Percentiles rank a stretch among this genome's conserved stretches.
Evolutionary conservation across 352 stramenopile species (phyloP).

Genomic region (Thraustotheca clavata): DNA sequence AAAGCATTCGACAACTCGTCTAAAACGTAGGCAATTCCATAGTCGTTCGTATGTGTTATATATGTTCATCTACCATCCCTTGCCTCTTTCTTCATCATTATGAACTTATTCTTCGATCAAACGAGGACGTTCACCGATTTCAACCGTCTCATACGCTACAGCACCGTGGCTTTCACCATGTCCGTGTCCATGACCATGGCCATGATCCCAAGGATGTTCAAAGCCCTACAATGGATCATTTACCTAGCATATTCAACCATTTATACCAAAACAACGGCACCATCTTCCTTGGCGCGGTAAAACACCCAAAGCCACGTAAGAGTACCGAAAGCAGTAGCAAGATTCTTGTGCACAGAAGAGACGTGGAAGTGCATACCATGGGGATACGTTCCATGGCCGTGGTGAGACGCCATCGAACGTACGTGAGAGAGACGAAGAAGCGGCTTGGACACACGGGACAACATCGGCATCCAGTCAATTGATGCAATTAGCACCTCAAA

Average conservation of each 20-base stretch:
- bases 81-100: not conserved
- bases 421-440: conserved; percentile 22
- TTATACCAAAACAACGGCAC: conserved; percentile 57
- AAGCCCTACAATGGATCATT: conserved; percentile 38
- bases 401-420: conserved; percentile 52
- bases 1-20: not conserved
- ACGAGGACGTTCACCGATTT: conserved; percentile 52
- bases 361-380: conserved; percentile 87
- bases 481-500: no score
- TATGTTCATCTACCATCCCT: conserved; percentile 1
- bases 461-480: conserved; percentile 21
- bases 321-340: conserved; percentile 76
- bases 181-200: conserved; percentile 33
- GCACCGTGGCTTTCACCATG: conserved; percentile 42
- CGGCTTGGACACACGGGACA: conserved; percentile 18
- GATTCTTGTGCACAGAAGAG: conserved; percentile 80
- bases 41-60: conserved; percentile 9
- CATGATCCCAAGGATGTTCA: conserved; percentile 81
- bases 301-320: conserved; percentile 90
- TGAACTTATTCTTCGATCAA: conserved; percentile 34
- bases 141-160: conserved; percentile 54
- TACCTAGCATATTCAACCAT: not conserved
- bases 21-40: conserved; percentile 2
- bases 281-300: conserved; percentile 83
- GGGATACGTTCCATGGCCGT: conserved; percentile 53